These are phyloP conservation scores for Taxillus chinensis DNA, from an alignment of 164 flowering plant species.

Conservation along the genomic window DNA sequence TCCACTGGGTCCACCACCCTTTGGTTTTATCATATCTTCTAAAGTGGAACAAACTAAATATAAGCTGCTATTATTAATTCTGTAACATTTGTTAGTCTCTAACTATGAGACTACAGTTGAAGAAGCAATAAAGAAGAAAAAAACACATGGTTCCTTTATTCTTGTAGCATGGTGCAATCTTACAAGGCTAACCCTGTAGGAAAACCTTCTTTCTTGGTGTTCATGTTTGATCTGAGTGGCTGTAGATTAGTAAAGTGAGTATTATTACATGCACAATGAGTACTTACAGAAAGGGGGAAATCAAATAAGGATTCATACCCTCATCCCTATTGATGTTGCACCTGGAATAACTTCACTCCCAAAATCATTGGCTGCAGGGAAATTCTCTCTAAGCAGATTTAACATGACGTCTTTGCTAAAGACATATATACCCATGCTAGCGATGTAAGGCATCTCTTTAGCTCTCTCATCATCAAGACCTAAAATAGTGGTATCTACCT, in stretches of 20 bases:
- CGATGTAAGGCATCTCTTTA: slow-evolving; percentile 89
- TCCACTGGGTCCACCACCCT: too few species aligned
- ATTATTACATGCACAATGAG: not conserved
- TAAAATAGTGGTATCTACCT: slow-evolving; percentile 80
- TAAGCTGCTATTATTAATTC: too few species aligned
- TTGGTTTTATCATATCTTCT: too few species aligned
- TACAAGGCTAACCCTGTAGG: too few species aligned
- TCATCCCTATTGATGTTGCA: slow-evolving; percentile 79
- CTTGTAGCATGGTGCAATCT: too few species aligned
- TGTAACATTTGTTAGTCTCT: too few species aligned
- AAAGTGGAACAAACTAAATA: too few species aligned
- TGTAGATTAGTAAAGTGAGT: not conserved
- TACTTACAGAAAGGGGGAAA: not conserved
- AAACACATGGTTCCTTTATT: too few species aligned
- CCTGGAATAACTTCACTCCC: slow-evolving; percentile 99
- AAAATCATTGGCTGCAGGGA: slow-evolving; percentile 96
- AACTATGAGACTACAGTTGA: too few species aligned
- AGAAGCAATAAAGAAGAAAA: too few species aligned
- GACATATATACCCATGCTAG: slow-evolving; percentile 99
- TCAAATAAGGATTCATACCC: slow-evolving; percentile 33
- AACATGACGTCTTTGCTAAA: slow-evolving; percentile 91
- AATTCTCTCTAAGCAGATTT: slow-evolving; percentile 59
- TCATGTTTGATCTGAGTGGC: not conserved
- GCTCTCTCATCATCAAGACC: slow-evolving; percentile 92
- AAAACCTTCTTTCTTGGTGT: too few species aligned